Evolutionary conservation across 768 basidiomycete genomes (phyloP), one percentile per base, ranked within the genome.

Genomic region (Tulasnella sp.): DNA sequence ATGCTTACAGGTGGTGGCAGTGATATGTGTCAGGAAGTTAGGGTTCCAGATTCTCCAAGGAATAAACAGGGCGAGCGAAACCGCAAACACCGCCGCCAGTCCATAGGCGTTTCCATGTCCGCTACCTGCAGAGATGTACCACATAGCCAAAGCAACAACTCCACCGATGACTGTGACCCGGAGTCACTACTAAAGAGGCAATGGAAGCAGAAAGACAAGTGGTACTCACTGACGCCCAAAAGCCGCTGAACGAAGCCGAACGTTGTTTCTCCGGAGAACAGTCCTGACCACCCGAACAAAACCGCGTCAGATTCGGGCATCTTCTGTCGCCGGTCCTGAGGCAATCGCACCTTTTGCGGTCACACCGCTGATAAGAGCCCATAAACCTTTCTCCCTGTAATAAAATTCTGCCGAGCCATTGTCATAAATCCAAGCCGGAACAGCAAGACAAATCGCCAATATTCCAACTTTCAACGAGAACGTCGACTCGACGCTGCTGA

Each of bases 71-170:
- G 40, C 76, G 44, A 78, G 51, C 7, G 37, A 35, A 18, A 78
- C 77, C 3, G 40, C 77, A 26, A 71, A 73, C 4, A 73, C 71
- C 18, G 71, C 77, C 0, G 70, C 77, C 18, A 78, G 46, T 40
- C 72, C 70, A 57, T 78, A 78, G 23, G 77, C 39, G 39, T 78
- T 78, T 35, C 77, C 77, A n/a, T 73, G 69, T 23, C 77, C 77
- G 37, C 51, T 78, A 3, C 77, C 77, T 13, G 77, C 69, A 23
- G 77, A 78, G 29, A 78, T 78, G 42, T 78, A 78, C 69, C 77
- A 78, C 77, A 78, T 73, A 6, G 48, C 71, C 16, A 71, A 7
- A 26, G 57, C 77, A 46, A 55, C 48, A 11, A 78, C 77, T n/a
- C 70, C 77, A 26, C 69, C 71, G 18, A 78, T 48, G 55, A 71